Base-by-base conservation (phyloP, 441 rosid species). In the Breynia disticha region DNA sequence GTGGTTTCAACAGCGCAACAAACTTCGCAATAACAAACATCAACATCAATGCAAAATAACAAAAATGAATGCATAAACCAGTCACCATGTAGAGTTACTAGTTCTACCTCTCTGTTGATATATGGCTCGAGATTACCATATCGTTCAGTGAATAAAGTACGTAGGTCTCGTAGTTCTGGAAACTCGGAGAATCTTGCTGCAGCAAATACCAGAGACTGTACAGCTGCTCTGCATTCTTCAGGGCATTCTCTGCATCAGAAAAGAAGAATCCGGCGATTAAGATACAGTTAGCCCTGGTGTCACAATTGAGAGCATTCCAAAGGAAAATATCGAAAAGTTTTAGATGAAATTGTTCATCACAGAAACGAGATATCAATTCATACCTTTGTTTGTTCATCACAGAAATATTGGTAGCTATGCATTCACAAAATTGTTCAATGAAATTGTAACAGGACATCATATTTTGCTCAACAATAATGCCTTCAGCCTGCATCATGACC, bases 101-200 rank as follows among this genome's bases (percentile, higher is more conserved):
- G 22, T 58, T 28, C 12, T 42, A 83, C 98, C 94, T 90, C 76
- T 57, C 71, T 77, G 64, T 69, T 77, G 15, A 76, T 55, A 57
- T 55, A 80, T 7, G 62, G 28, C 15, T 79, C 87, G 0, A 72
- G 69, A 16, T 73, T 74, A 21, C 83, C 81, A 54, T 87, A 91
- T 82, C 70, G 74, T n/a, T 79, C 80, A 18, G 54, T 52, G 54
- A 90, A 83, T 10, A 73, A 17, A 43, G 69, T 58, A 47, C 98
- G 78, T 62, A 90, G 87, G 17, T 85, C 74, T 7, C 93, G 83
- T 9, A 87, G 76, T 67, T 90, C 96, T 1, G 95, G 95, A 62
- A 87, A 73, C 67, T 85, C 87, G 16, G 89, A 69, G 67, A 87
- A 75, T 76, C 94, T 79, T 43, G 98, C 94, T 49, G 98, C 93